A percentile compares a stretch with the other conserved stretches of the same genome.
Evolutionary conservation across 768 basidiomycete species (phyloP).

Genomic region (Sistotremastrum niveocremeum): DNA sequence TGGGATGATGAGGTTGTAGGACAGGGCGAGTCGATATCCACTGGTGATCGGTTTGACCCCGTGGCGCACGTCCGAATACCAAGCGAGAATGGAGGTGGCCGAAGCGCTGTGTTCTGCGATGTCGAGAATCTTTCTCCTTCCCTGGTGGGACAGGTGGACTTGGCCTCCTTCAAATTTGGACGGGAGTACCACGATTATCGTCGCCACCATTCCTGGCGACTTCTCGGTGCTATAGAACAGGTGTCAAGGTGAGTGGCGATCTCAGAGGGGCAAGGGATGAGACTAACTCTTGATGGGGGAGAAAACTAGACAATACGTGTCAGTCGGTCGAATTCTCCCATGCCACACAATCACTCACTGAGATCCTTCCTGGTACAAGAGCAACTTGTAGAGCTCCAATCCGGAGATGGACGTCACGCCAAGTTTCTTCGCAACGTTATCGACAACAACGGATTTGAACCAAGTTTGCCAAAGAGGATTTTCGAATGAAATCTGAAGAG

Average conservation of each 20-base stretch:
- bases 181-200: conserved; percentile 7
- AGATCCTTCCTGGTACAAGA: conserved; percentile 36
- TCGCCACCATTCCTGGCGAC: conserved; percentile 6
- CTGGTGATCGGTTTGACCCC: conserved; percentile 6
- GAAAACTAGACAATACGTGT: background rate
- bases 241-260: background rate
- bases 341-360: conserved; percentile 22
- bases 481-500: conserved; percentile 20
- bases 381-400: conserved; percentile 30
- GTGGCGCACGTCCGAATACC: conserved; percentile 9
- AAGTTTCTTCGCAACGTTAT: conserved; percentile 21
- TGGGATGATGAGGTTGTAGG: conserved; percentile 7
- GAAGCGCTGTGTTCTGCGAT: background rate
- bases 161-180: conserved; percentile 6
- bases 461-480: conserved; percentile 29
- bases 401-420: conserved; percentile 19
- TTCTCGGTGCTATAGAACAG: conserved; percentile 6
- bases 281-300: conserved; percentile 4
- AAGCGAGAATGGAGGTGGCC: conserved; percentile 3
- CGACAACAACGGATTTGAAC: conserved; percentile 17
- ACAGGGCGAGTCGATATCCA: conserved; percentile 9
- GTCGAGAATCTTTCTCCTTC: background rate
- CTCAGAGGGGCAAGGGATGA: background rate
- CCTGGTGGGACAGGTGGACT: conserved; percentile 2
- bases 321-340: no score